A percentile compares a stretch with the other conserved stretches of the same genome.
phyloP scores from a whole-genome alignment of 805 yeast genomes.

The Candida ortonii region DNA sequence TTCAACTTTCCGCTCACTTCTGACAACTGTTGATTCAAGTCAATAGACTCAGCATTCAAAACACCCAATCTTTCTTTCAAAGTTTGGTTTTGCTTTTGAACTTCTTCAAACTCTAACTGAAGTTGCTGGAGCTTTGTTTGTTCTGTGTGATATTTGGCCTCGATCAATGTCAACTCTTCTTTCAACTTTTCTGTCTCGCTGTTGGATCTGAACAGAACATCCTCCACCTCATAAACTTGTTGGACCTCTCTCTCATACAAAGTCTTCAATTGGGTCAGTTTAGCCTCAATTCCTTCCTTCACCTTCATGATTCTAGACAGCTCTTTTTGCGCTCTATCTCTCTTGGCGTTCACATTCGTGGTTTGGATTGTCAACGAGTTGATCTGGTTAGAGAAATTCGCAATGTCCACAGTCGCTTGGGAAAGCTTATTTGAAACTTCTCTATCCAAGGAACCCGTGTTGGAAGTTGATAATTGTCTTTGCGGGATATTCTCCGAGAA shows the following conservation, averaged over 20 bases:
- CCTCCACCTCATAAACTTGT: conserved; percentile 71
- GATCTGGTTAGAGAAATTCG: conserved; percentile 81
- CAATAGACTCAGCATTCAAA: conserved; percentile 63
- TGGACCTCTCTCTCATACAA: conserved; percentile 77
- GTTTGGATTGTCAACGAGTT: conserved; percentile 77
- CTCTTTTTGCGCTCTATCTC: conserved; percentile 73
- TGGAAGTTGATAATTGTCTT: conserved; percentile 3
- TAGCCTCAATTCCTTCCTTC: conserved; percentile 71
- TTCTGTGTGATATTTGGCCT: conserved; percentile 72
- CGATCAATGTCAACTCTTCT: conserved; percentile 70
- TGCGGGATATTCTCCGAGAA: conserved; percentile 11
- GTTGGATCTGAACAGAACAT: conserved; percentile 53
- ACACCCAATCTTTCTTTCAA: conserved; percentile 67
- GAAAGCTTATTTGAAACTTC: conserved; percentile 70
- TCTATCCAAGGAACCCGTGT: conserved; percentile 38
- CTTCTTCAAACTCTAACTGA: conserved; percentile 57
- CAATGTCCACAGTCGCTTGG: conserved; percentile 79
- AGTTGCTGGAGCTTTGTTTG: conserved; percentile 61
- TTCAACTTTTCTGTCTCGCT: conserved; percentile 67
- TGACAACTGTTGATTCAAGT: conserved; percentile 55
- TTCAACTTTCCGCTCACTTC: conserved; percentile 51
- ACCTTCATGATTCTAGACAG: conserved; percentile 61
- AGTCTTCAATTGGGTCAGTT: conserved; percentile 60
- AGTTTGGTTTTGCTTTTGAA: conserved; percentile 64
- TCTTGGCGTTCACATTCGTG: conserved; percentile 63